Conservation (phyloP, 164 flowering plant genomes). For the Kalanchoe fedtschenkoi region DNA sequence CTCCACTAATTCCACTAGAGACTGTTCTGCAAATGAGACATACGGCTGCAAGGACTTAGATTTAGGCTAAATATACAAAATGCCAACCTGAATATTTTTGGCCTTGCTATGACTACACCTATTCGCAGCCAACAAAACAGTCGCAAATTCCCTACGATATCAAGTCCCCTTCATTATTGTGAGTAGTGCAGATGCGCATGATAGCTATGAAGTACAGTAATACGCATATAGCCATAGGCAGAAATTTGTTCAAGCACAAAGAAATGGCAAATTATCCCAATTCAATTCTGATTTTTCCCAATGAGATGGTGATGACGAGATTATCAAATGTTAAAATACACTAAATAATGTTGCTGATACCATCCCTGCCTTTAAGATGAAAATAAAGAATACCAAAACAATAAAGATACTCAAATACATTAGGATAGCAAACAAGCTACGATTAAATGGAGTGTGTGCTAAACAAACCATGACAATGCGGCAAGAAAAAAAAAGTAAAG, state of each 20-base stretch:
- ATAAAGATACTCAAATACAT: background rate
- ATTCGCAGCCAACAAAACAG: background rate
- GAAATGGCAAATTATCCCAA: background rate
- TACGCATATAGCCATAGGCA: background rate
- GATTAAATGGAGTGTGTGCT: background rate
- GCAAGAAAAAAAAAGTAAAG: background rate
- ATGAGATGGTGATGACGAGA: background rate
- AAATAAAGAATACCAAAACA: no score
- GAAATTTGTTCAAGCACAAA: background rate
- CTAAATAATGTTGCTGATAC: no score
- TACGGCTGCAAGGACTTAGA: slow-evolving; percentile 11
- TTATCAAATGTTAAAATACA: background rate
- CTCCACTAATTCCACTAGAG: slow-evolving; percentile 99
- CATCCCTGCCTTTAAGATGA: no score
- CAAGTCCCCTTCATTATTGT: background rate
- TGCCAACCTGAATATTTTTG: background rate
- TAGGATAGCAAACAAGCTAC: background rate
- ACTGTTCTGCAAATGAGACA: slow-evolving; percentile 87
- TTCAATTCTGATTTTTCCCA: background rate
- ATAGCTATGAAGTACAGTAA: background rate
- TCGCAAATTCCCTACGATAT: background rate
- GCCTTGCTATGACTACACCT: background rate
- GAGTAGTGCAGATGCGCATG: background rate
- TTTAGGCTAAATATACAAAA: background rate
- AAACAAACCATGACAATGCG: background rate